Evolutionary conservation across 768 basidiomycete genomes (phyloP).

Genomic region (Leccinum olivaceopallidum): DNA sequence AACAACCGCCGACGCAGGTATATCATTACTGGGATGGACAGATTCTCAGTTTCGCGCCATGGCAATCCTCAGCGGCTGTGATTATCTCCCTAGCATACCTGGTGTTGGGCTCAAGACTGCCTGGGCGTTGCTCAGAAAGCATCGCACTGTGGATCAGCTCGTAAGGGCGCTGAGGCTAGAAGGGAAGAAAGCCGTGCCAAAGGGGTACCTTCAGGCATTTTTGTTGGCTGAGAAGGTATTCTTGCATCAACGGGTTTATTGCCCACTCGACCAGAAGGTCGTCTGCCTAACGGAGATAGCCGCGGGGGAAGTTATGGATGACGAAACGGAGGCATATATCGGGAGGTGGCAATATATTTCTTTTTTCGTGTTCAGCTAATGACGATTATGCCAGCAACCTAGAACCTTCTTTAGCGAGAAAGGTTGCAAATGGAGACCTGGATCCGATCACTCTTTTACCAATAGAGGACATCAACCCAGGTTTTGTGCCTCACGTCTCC

Average conservation of each 20-base stretch:
- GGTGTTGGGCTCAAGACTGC: constrained; percentile 96
- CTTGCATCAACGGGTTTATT: constrained; percentile 89
- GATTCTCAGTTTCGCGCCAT: constrained; percentile 89
- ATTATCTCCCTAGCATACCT: constrained; percentile 87
- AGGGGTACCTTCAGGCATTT: constrained; percentile 73
- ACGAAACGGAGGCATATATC: constrained; percentile 68
- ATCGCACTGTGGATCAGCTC: constrained; percentile 85
- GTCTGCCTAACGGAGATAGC: constrained; percentile 69
- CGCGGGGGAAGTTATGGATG: constrained; percentile 51
- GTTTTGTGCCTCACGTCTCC: constrained; percentile 53
- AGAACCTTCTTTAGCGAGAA: constrained; percentile 60
- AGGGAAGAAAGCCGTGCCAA: constrained; percentile 81
- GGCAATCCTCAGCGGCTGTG: constrained; percentile 92
- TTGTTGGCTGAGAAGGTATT: constrained; percentile 88
- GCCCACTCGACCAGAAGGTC: constrained; percentile 62
- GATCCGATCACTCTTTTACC: constrained; percentile 68
- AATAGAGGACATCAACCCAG: constrained; percentile 79
- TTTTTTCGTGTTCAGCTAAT: constrained; percentile 7
- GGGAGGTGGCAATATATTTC: constrained; percentile 47
- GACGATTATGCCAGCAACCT: constrained; percentile 50
- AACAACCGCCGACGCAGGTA: constrained; percentile 48
- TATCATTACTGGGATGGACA: constrained; percentile 86
- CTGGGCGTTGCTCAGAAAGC: constrained; percentile 74
- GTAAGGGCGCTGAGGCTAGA: constrained; percentile 75
- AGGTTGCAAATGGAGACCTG: constrained; percentile 64